Base-by-base conservation (phyloP, 140 eudicot genomes). In the Ambrosia hybrid region DNA sequence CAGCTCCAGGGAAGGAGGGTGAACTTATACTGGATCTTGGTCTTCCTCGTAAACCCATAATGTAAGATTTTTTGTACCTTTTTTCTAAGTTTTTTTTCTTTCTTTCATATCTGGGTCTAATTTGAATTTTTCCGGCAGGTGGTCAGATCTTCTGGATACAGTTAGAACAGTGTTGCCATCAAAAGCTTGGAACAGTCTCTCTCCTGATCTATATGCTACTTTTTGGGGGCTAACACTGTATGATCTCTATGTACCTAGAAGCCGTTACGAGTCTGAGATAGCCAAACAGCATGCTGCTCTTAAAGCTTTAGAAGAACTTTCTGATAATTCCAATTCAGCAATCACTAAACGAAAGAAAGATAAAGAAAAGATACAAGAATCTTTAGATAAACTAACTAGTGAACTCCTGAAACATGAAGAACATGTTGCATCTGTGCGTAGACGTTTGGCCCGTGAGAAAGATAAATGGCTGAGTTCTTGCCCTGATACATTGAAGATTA, bases 161-260 rank as follows among this genome's bases (percentile, higher is more conserved):
- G 85, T 91, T 65, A 82, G 86, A 80, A 88, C 92, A 71, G 89
- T 95, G 91, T 65, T 95, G 80, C 99, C 99, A 56, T 74, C 92
- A 57, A 95, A 91, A 83, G 99, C 99, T 45, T 95, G 99, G 99
- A 95, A 95, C 76, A 95, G 99, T 71, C 95, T 95, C 67, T 95
- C 99, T 57, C 96, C 99, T 64, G 99, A 91, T 80, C 79, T 95
- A 51, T 95, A 95, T 66, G 95, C 99, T 9, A 91, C 99, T 41
- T 95, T 95, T 77, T 95, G 99, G 99, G 99, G 99, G 56, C 96
- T 95, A 71, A 91, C 99, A 53, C 80, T 95, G 11, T 95, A 95
- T 63, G 99, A 95, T 88, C 95, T 95, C 55, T 86, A 91, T 71
- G 97, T 95, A 56, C 99, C 99, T 52, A 79, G 99, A 83, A 86